Base-by-base conservation (phyloP, 441 rosid genomes). In the Bocquillonia castaneifolia region DNA sequence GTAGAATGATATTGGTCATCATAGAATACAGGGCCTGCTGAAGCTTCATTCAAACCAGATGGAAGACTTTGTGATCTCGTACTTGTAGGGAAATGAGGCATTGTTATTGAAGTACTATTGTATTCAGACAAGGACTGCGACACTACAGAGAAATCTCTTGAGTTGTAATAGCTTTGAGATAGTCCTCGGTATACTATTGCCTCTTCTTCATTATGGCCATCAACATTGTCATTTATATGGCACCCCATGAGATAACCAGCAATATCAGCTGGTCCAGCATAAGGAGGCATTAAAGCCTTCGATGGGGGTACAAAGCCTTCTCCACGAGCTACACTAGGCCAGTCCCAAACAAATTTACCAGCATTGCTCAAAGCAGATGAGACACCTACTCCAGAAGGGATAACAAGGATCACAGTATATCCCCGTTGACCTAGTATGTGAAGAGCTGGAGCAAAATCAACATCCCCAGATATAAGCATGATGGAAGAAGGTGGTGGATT, bases 381-480 rank as follows among this genome's bases (percentile, higher is more conserved):
- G 47, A 94, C 97, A 44, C 85, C 86, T 0, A 81, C 91, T 32
- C 93, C 82, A 53, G 94, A 83, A 47, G 99, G 99, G 80, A 91
- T 90, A 64, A 92, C 92, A 56, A 92, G 86, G 83, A 94, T 77
- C 67, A 94, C 83, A 10, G 84, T 88, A 68, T 91, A 85, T 8
- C 99, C 99, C 7, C 97, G 89, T 58, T 94, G 99, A 48, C 99
- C 97, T 3, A 94, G 82, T 39, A 94, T 85, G 79, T 94, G 99
- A 64, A 94, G 90, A 1, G 99, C 97, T 0, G 99, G 97, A 26
- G 99, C 83, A 59, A 91, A 94, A 82, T 94, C 99, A 5, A 94
- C 97, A 66, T 94, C 99, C 48, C 99, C 97, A 0, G 99, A 86
- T n/a, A 94, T 87, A 29, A 94, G 84, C 85, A 94, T 75, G 68